Evolutionary conservation across 2,329 filamentous ascomycete genomes (phyloP), one percentile per base, ranked within the genome.

Genomic region (Calonectria henricotiae): DNA sequence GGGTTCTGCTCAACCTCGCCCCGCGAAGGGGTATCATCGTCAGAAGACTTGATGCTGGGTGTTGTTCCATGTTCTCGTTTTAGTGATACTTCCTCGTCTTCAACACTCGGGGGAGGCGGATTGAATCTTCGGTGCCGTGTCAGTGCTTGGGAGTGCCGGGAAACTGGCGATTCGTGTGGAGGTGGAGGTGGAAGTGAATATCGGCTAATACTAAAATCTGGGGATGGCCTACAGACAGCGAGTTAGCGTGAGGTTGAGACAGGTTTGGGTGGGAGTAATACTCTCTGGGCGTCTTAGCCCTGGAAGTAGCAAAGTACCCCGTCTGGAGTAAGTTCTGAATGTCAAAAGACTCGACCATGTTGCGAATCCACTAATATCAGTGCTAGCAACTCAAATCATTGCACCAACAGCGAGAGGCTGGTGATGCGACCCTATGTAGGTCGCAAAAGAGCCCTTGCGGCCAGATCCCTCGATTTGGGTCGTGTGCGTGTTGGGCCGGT

Each of bases 1-100:
- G 90, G 90, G 30, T 90, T 83, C 77, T 95, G 93, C 63, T 95
- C 91, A 68, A 92, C 81, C 6, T 89, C 87, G 44, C 93, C 93
- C 67, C 89, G 88, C 68, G 87, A 87, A 61, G 86, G 85, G 32
- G 89, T 86, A 68, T 91, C 89, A 73, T 92, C 91, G 67, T 84
- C 85, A 65, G 71, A 73, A 12, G 69, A 43, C 20, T 73, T 76
- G 49, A 74, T 62, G 74, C 12, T 64, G 62, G 32, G 81, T 82
- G 81, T 17, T 9, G 30, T 25, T 30, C 85, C 85, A 75, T 89
- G 82, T 78, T 95, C 93, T 78, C 86, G 89, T 6, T 87, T 88
- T 43, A 94, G 81, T 8, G 92, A 89, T 15, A 84, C 86, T 17
- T 79, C 83, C 79, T 94, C 93, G 78, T 95, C 92, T 79, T 95